Evolutionary conservation across 2,329 filamentous ascomycete genomes (phyloP).

Genomic region (Metarhizium brunneum): DNA sequence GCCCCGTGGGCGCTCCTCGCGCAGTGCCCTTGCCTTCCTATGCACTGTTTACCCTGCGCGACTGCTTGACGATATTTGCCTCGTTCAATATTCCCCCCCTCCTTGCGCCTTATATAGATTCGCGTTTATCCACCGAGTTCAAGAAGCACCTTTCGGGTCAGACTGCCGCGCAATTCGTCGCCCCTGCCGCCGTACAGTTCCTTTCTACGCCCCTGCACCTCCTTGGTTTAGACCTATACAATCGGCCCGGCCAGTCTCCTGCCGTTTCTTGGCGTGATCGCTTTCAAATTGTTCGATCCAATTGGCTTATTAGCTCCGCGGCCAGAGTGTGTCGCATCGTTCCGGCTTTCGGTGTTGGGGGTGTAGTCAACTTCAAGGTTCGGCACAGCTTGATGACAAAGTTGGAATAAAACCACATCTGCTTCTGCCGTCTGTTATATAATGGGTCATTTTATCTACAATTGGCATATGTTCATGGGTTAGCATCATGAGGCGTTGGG

Average conservation of each 20-base stretch:
- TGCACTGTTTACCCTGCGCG: constrained; percentile 69
- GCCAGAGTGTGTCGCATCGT: constrained; percentile 79
- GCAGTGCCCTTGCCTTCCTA: constrained; percentile 63
- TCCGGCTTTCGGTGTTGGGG: constrained; percentile 81
- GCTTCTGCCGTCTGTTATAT: not conserved
- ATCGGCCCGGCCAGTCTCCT: constrained; percentile 41
- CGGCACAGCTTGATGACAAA: constrained; percentile 57
- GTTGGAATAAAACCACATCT: constrained; percentile 27
- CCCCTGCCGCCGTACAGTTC: constrained; percentile 71
- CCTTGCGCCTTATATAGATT: constrained; percentile 59
- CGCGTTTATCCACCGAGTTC: constrained; percentile 43
- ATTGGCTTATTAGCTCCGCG: constrained; percentile 65
- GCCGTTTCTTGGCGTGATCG: constrained; percentile 45
- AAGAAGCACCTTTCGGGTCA: constrained; percentile 35
- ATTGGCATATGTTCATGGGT: not conserved
- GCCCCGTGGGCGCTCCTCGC: constrained; percentile 43
- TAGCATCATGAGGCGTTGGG: not conserved
- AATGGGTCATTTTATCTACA: not conserved
- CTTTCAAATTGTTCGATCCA: constrained; percentile 56
- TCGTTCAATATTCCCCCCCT: constrained; percentile 83
- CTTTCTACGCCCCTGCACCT: constrained; percentile 77
- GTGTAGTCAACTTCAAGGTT: constrained; percentile 72
- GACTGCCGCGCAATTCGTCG: constrained; percentile 67
- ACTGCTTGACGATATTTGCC: constrained; percentile 84
- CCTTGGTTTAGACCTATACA: constrained; percentile 79